phyloP scores from a whole-genome alignment of 1,139 yeast genomes.

The Candida sp. region DNA sequence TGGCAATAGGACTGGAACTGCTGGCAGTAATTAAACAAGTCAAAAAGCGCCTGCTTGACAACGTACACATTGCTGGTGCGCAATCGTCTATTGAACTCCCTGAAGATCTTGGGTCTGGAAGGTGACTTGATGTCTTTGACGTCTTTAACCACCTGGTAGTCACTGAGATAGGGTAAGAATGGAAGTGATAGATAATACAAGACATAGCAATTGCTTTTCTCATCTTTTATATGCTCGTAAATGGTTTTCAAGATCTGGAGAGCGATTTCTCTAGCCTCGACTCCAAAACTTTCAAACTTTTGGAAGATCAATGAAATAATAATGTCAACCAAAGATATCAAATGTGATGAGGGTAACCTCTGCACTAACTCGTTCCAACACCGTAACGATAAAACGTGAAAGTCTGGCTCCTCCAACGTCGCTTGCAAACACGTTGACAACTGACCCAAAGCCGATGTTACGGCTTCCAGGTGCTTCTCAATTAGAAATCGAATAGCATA shows the following conservation, averaged over 20 bases:
- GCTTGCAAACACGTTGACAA: slow-evolving; percentile 87
- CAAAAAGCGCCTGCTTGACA: slow-evolving; percentile 77
- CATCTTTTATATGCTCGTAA: slow-evolving; percentile 37
- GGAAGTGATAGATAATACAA: slow-evolving; percentile 56
- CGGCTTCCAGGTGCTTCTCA: slow-evolving; percentile 59
- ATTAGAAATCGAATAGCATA: slow-evolving; percentile 76
- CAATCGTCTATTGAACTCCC: slow-evolving; percentile 59
- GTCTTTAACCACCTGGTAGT: slow-evolving; percentile 19
- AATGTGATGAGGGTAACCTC: slow-evolving; percentile 52
- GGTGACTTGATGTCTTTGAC: slow-evolving; percentile 31
- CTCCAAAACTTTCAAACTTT: slow-evolving; percentile 58
- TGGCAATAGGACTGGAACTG: slow-evolving; percentile 54
- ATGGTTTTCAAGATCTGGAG: slow-evolving; percentile 46
- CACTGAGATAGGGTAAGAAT: slow-evolving; percentile 42
- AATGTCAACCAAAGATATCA: slow-evolving; percentile 52
- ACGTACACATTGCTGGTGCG: slow-evolving; percentile 76
- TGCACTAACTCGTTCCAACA: slow-evolving; percentile 69
- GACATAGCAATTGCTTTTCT: slow-evolving; percentile 41
- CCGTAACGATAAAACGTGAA: slow-evolving; percentile 64
- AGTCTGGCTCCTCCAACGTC: slow-evolving; percentile 65
- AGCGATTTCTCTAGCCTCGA: slow-evolving; percentile 49
- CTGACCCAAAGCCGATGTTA: slow-evolving; percentile 85
- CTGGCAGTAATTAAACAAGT: slow-evolving; percentile 56
- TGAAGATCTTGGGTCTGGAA: slow-evolving; percentile 37
- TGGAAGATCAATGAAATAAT: slow-evolving; percentile 57